phyloP scores from a whole-genome alignment of 345 rosid genomes.

The Camelina sativa region DNA sequence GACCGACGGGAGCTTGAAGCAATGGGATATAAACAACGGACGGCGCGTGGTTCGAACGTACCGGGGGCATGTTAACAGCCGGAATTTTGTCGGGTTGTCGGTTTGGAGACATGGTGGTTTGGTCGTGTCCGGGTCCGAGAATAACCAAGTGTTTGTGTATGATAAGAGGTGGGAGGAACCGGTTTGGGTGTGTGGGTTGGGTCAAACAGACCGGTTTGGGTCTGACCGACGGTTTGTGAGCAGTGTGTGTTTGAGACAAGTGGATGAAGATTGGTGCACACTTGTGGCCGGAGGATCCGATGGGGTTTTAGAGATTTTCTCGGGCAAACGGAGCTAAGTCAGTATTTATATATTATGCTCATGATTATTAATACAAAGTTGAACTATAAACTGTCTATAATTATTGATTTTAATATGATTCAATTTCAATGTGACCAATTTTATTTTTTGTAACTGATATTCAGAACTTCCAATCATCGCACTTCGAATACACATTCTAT shows the following conservation, averaged over 20 bases:
- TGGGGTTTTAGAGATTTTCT: slow-evolving; percentile 65
- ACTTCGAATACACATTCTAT: neutral
- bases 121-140: slow-evolving; percentile 82
- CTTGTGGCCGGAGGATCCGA: slow-evolving; percentile 86
- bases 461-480: slow-evolving; percentile 2
- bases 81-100: slow-evolving; percentile 85
- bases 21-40: slow-evolving; percentile 51
- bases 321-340: slow-evolving; percentile 50
- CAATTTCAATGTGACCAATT: neutral
- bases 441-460: neutral
- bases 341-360: neutral
- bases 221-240: slow-evolving; percentile 57
- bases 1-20: slow-evolving; percentile 76
- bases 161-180: slow-evolving; percentile 85
- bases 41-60: slow-evolving; percentile 54
- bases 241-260: slow-evolving; percentile 87
- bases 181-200: slow-evolving; percentile 64
- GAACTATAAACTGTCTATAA: slow-evolving; percentile 18
- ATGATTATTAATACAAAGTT: slow-evolving; percentile 12
- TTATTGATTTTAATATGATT: neutral
- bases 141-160: slow-evolving; percentile 70
- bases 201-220: slow-evolving; percentile 21
- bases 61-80: slow-evolving; percentile 67
- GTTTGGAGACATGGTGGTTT: slow-evolving; percentile 77
- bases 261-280: slow-evolving; percentile 59